Conservation (phyloP, 2,329 filamentous ascomycete genomes). For the Dactylellina cionopaga region DNA sequence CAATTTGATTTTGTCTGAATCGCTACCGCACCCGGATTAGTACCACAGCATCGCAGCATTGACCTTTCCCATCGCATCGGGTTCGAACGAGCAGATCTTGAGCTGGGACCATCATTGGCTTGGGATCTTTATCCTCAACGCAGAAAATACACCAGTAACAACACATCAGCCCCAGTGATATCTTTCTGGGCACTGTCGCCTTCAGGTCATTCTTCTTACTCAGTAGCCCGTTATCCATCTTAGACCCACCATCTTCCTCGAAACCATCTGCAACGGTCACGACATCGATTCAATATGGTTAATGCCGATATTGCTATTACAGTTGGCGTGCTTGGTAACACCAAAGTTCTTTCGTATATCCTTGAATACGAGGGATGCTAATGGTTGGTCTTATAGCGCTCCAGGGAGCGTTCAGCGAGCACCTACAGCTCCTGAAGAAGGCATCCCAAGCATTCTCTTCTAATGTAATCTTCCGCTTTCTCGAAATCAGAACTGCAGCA, state of each 20-base stretch:
- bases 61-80: not conserved
- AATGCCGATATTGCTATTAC: conserved; percentile 39
- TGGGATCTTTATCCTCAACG: conserved; percentile 9
- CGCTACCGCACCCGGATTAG: too few relatives aligned
- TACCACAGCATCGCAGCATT: not conserved
- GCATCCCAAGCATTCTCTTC: conserved; percentile 66
- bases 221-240: too few relatives aligned
- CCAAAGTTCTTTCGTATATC: not conserved
- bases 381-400: conserved; percentile 66
- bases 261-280: too few relatives aligned
- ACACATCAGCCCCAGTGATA: too few relatives aligned
- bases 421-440: conserved; percentile 77
- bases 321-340: conserved; percentile 51
- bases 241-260: too few relatives aligned
- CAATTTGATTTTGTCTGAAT: not conserved
- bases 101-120: conserved; percentile 26
- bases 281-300: conserved; percentile 19
- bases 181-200: not conserved
- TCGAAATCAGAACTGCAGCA: conserved; percentile 79
- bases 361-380: too few relatives aligned
- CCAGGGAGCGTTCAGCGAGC: conserved; percentile 92
- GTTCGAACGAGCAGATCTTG: conserved; percentile 2
- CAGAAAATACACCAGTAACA: conserved; percentile 45
- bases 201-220: not conserved
- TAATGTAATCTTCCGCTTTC: conserved; percentile 66